Evolutionary conservation across 129 eudicot species (phyloP), one percentile per base, ranked within the genome.

Genomic region (Centaurea solstitialis): DNA sequence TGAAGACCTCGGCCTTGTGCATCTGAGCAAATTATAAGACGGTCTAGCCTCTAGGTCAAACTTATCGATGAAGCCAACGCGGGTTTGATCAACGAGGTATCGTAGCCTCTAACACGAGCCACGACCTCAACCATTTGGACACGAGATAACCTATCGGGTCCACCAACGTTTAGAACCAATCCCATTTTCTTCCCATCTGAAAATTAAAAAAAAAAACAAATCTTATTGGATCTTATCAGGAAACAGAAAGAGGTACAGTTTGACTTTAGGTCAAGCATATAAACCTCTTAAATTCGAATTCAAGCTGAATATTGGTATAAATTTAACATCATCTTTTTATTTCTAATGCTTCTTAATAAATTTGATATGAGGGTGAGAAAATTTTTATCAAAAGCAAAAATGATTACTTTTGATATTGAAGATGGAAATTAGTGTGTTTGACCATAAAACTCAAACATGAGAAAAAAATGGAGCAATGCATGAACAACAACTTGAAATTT

Each of bases 81-180:
- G 15, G 91, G 83, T 86, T 88, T 92, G 87, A 95, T 88, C 76
- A 88, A 85, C 35, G 99, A 85, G 74, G 75, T 50, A 53, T 73
- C 70, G 68, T 95, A 91, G 68, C 94, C 97, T 82, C 91, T 88
- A 59, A 78, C 76, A 68, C 81, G 77, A 64, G 97, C 97, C 76
- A 95, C 97, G 70, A 76, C 86, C 89, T 95, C 97, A 20, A 97
- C 97, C 97, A 95, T 95, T 81, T 95, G 93, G 59, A 89, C 89
- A 53, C 99, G 97, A 21, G 99, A 95, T 72, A 95, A 68, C 87
- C 97, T 87, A 65, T 92, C 91, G 11, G 97, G 94, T 4, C 99
- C 97, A 28, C 97, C 99, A 20, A 84, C 90, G 75, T 95, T 91
- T 66, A 95, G 84, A 73, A 91, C 72, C 84, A 89, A 68, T 72